Evolutionary conservation across 2,329 filamentous ascomycete species (phyloP), one percentile per base, ranked within the genome.

Genomic region (Aspergillus pseudoglaucus): DNA sequence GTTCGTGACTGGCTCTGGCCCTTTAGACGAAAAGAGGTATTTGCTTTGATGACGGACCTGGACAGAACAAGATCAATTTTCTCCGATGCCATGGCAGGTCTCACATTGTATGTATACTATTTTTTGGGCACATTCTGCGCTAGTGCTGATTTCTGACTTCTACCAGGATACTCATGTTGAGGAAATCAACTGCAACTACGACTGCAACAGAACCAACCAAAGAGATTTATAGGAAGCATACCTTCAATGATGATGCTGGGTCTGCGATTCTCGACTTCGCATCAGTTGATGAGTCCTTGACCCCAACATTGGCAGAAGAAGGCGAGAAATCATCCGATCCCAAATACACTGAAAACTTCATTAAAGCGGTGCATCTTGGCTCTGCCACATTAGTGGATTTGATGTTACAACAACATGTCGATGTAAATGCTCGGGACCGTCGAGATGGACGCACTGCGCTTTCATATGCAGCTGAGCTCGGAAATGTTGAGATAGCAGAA

Each of bases 361-460:
- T 10, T 9, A 25, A 9, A 25, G 25, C 25, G 8, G 25, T 25
- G 7, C 10, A 25, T 25, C 10, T 9, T 25, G 25, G 25, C 7
- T 25, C 25, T 25, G 25, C 8, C 25, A 25, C 25, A 25, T 9
- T 25, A 25, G 9, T 25, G 25, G 25, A 25, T 25, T 1, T 25
- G 25, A n/a, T 41, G 12, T 27, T 49, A 10, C 30, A 49, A 42
- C 27, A 22, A 12, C 2, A 25, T 25, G 30, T 46, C 15, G 22
- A 49, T 33, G 39, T 49, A 6, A 38, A 49, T 41, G 25, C 38
- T 17, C 47, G 41, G 17, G 47, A 49, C 15, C 25, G 10, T 25
- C 18, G 9, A 22, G 25, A 42, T 10, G 47, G 47, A 30, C 30
- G 44, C 12, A 49, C 47, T 14, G 43, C 47, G 5, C 38, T 49